Base-by-base conservation (phyloP, 345 rosid genomes). In the Salix exigua region DNA sequence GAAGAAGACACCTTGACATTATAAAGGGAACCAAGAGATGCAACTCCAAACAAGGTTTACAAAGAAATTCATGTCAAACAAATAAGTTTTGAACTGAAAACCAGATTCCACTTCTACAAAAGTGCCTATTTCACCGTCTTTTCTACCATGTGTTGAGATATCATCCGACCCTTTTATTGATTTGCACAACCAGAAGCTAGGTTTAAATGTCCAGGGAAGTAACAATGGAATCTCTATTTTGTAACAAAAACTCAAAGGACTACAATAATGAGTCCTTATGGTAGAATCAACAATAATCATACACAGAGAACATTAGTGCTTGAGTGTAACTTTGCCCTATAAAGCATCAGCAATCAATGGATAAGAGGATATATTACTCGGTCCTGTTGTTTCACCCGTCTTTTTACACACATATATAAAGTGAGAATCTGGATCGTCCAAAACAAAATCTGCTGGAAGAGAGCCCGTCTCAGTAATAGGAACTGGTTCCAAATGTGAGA, bases 341-440 rank as follows among this genome's bases (percentile, higher is more conserved):
- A 83, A 75, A 76, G 78, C 81, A 72, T 85, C 81, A 23, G 73
- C 80, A 77, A 73, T 81, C 84, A 88, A 77, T 61, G 89, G 86
- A 77, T 86, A 71, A 40, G 83, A 18, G 19, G 92, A 77, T 75
- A 70, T 14, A 58, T 73, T 65, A 77, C 71, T 73, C 68, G 73
- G 76, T 70, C 72, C 87, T 35, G 77, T 23, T 48, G 55, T 73
- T 37, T 86, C 90, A 13, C 80, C 85, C 81, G 21, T 78, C 85
- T 93, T 93, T 60, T 75, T 86, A 82, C 99, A 96, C 51, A 92
- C 80, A 65, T 96, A 92, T 65, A 96, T 93, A 74, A 87, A 96
- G 86, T 96, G 97, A 60, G 96, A 89, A 74, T 96, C 97, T 50
- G 97, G 98, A 87, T 96, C 98, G 74, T 93, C 94, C 75, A 93